Percentiles rank a stretch among this genome's conserved stretches.
These are phyloP conservation scores for Casuarina glauca DNA, from an alignment of 306 rosid species.

Conservation along the genomic window DNA sequence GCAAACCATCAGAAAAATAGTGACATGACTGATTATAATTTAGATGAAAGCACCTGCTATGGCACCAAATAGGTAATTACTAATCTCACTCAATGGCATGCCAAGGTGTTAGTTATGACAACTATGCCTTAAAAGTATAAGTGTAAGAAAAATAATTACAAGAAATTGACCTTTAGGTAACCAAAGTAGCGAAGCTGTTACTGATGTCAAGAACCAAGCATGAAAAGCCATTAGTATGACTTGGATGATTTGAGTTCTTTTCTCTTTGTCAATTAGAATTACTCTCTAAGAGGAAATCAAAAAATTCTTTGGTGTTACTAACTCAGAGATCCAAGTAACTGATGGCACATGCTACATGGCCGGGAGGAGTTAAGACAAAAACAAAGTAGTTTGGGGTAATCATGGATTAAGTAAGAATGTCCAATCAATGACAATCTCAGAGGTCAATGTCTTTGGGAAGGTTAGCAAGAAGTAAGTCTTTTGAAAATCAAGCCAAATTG, in stretches of 20 bases:
- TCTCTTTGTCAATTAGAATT: background rate
- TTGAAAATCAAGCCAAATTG: no score
- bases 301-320: background rate
- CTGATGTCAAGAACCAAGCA: background rate
- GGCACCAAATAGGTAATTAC: background rate
- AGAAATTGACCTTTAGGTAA: background rate
- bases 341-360: background rate
- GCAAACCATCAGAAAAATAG: background rate
- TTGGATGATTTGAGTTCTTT: background rate
- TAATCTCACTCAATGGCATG: background rate
- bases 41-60: background rate
- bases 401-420: background rate
- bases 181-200: background rate
- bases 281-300: no score
- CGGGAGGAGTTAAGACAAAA: background rate
- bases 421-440: background rate
- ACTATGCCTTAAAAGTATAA: background rate
- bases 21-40: background rate
- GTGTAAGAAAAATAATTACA: background rate
- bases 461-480: no score
- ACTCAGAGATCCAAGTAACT: background rate
- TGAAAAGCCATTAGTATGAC: background rate
- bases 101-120: background rate
- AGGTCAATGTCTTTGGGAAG: background rate
- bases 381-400: background rate